A percentile compares a stretch with the other conserved stretches of the same genome.
Conservation (phyloP, 1,284 basidiomycete genomes). For the Mycosarcoma mackinlayi region DNA sequence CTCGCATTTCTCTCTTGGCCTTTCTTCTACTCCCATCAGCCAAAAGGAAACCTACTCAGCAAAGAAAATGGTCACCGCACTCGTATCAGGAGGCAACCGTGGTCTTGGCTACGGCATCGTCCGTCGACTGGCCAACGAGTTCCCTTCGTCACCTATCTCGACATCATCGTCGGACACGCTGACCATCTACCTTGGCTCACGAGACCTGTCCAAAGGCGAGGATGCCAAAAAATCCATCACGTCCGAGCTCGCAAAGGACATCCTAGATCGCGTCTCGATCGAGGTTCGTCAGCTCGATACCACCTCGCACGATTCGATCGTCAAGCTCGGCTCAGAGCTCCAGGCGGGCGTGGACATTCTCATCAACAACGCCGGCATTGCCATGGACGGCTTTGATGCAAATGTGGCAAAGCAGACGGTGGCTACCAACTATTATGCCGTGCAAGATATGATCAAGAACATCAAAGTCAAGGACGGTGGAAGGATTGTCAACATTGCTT, state of each 20-base stretch:
- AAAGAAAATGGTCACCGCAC: slow-evolving; percentile 50
- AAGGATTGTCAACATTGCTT: slow-evolving; percentile 58
- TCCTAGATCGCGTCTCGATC: slow-evolving; percentile 36
- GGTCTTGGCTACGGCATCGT: slow-evolving; percentile 58
- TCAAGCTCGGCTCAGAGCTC: slow-evolving; percentile 39
- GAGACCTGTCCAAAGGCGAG: slow-evolving; percentile 55
- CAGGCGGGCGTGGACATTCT: slow-evolving; percentile 54
- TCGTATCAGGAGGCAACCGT: slow-evolving; percentile 49
- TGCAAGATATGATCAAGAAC: slow-evolving; percentile 49
- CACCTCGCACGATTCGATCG: slow-evolving; percentile 36
- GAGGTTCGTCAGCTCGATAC: slow-evolving; percentile 44
- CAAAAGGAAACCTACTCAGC: too few relatives aligned
- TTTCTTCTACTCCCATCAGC: not conserved
- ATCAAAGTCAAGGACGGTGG: slow-evolving; percentile 51
- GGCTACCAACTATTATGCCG: slow-evolving; percentile 61
- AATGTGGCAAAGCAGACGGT: slow-evolving; percentile 62
- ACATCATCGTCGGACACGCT: slow-evolving; percentile 43
- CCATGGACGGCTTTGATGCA: slow-evolving; percentile 58
- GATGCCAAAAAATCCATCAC: slow-evolving; percentile 52
- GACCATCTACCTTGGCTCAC: slow-evolving; percentile 60
- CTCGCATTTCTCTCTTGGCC: too few relatives aligned
- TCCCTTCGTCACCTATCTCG: slow-evolving; percentile 40
- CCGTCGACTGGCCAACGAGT: slow-evolving; percentile 52
- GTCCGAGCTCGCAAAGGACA: slow-evolving; percentile 31
- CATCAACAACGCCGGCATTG: slow-evolving; percentile 65